Percentiles rank a stretch among this genome's conserved stretches.
These are phyloP conservation scores for Ceratobasidium sp. DNA, from an alignment of 1,284 basidiomycete species.

Conservation along the genomic window DNA sequence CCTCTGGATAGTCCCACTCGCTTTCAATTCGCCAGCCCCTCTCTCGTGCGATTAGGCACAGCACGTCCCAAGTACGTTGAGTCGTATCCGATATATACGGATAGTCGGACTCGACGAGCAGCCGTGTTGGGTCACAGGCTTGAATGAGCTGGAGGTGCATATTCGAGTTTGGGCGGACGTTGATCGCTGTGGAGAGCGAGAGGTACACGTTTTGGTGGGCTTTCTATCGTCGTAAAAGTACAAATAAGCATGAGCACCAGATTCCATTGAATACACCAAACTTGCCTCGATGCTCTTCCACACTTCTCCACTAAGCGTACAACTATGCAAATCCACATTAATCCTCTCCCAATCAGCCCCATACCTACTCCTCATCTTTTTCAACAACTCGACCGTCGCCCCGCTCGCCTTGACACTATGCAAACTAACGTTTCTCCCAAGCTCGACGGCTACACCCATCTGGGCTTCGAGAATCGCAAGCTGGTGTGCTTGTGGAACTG, in stretches of 20 bases:
- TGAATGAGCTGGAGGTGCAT: conserved; percentile 71
- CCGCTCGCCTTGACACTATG: conserved; percentile 82
- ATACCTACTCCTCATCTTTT: conserved; percentile 65
- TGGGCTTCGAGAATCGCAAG: conserved; percentile 78
- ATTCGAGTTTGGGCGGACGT: conserved; percentile 66
- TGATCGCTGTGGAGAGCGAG: conserved; percentile 83
- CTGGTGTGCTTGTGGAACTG: conserved; percentile 79
- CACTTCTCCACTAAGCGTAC: conserved; percentile 75
- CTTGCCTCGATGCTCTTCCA: conserved; percentile 75
- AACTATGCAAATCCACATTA: conserved; percentile 83
- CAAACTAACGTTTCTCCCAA: conserved; percentile 76
- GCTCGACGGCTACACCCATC: conserved; percentile 77
- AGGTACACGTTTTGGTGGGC: conserved; percentile 77
- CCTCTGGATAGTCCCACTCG: conserved; percentile 57
- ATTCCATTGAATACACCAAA: conserved; percentile 39
- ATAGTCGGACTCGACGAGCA: conserved; percentile 84
- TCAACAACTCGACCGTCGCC: conserved; percentile 72
- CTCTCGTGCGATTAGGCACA: conserved; percentile 70
- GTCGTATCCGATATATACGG: conserved; percentile 67
- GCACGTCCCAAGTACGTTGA: conserved; percentile 75
- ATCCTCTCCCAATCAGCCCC: conserved; percentile 68
- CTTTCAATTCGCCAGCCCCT: conserved; percentile 76
- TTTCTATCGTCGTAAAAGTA: conserved; percentile 60
- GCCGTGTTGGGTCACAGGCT: conserved; percentile 68
- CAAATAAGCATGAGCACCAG: conserved; percentile 17